Percentiles rank a stretch among this genome's conserved stretches.
Evolutionary conservation across 108 stramenopile species (phyloP).

Genomic region (Pelagomonas calceolata): DNA sequence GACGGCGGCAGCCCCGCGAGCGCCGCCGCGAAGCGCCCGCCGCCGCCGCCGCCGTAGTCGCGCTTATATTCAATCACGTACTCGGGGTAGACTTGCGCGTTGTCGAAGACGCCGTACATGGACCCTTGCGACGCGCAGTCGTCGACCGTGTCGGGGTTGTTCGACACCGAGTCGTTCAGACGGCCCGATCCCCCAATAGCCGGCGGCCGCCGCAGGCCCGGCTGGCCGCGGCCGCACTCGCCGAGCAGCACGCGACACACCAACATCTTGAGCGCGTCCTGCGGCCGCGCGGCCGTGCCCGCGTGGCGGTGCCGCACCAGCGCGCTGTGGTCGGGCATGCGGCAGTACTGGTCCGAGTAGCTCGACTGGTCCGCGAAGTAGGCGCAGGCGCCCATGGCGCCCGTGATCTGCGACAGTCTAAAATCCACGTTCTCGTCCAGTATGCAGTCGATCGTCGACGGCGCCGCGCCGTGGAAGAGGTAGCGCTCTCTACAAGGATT

Average conservation of each 20-base stretch:
- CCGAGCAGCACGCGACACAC: background rate
- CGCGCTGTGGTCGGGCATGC: background rate
- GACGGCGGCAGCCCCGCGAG: too few species aligned
- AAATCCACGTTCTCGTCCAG: background rate
- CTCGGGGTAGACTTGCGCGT: background rate
- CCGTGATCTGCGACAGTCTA: background rate
- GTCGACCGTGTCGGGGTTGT: background rate
- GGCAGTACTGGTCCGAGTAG: background rate
- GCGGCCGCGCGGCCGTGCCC: background rate
- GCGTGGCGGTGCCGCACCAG: too few species aligned
- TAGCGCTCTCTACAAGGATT: background rate
- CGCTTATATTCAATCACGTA: background rate
- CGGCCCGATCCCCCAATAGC: background rate
- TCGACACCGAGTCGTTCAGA: background rate
- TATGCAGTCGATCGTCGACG: background rate
- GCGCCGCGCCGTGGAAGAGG: conserved; percentile 1
- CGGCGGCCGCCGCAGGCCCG: background rate
- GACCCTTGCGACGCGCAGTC: background rate
- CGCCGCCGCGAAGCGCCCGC: too few species aligned
- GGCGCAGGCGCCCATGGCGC: background rate
- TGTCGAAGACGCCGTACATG: background rate
- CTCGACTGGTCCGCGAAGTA: background rate
- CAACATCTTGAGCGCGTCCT: background rate
- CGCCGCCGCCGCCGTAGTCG: too few species aligned
- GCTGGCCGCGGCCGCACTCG: background rate